Conservation (phyloP, 306 rosid genomes). For the Delonix regia region DNA sequence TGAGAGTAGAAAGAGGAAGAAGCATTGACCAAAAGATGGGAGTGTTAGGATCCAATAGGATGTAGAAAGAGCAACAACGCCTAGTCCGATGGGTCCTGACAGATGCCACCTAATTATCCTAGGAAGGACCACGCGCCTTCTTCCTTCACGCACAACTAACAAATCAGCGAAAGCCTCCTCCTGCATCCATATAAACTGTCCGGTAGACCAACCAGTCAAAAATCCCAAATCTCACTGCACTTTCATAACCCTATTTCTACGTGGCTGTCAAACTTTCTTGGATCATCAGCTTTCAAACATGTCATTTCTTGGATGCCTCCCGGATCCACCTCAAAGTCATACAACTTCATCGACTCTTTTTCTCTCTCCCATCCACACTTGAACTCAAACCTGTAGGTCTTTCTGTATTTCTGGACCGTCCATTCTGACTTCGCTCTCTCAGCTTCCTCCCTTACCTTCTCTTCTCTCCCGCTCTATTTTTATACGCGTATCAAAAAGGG, state of each 20-base stretch:
- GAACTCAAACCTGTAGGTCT: constrained; percentile 35
- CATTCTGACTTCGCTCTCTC: constrained; percentile 27
- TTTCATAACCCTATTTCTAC: constrained; percentile 4
- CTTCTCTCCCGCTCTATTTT: neutral
- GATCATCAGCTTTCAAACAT: constrained; percentile 32
- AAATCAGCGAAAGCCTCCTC: constrained; percentile 1
- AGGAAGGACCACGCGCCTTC: constrained; percentile 10
- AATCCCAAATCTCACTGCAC: neutral
- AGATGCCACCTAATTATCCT: constrained; percentile 1
- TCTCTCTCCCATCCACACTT: neutral
- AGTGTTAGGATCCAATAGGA: too few species aligned
- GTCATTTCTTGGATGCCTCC: constrained; percentile 43
- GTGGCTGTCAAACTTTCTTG: constrained; percentile 55
- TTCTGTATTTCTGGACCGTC: constrained; percentile 6
- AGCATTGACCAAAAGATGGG: too few species aligned
- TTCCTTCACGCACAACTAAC: constrained; percentile 39
- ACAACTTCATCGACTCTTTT: constrained; percentile 16
- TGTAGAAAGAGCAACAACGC: neutral
- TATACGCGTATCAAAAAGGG: neutral
- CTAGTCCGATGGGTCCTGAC: neutral
- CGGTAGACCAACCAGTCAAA: constrained; percentile 88
- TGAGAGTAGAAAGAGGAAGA: too few species aligned
- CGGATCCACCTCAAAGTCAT: constrained; percentile 79
- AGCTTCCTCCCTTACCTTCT: constrained; percentile 1
- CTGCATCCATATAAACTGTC: constrained; percentile 42